phyloP scores from a whole-genome alignment of 352 stramenopile species.

The Phytopythium helicoides region DNA sequence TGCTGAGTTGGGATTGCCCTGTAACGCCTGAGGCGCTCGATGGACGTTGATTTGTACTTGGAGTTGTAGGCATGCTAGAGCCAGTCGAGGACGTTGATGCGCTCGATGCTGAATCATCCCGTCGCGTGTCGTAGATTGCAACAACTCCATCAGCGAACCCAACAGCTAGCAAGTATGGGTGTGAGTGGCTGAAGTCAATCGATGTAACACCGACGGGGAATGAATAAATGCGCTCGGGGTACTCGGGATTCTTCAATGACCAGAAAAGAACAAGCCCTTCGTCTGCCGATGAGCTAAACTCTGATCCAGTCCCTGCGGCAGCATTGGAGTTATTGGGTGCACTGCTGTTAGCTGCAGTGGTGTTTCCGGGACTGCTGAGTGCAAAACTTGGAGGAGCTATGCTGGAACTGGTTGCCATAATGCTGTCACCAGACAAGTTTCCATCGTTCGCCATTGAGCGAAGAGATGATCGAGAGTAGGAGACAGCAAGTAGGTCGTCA shows the following conservation, averaged over 20 bases:
- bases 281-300: conserved; percentile 4
- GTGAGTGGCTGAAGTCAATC: conserved; percentile 84
- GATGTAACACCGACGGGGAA: conserved; percentile 77
- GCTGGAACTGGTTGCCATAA: no score
- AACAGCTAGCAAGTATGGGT: conserved; percentile 89
- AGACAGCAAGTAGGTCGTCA: conserved; percentile 89
- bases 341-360: not conserved
- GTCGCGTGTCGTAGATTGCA: conserved; percentile 89
- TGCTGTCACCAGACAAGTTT: no score
- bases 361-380: conserved; percentile 5
- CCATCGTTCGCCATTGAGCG: not conserved
- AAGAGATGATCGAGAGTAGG: conserved; percentile 50
- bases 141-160: conserved; percentile 90
- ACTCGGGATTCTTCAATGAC: conserved; percentile 92
- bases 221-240: conserved; percentile 87
- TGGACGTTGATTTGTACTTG: not conserved
- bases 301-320: not conserved
- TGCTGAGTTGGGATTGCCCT: not conserved
- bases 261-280: conserved; percentile 92
- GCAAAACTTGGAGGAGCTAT: conserved; percentile 1
- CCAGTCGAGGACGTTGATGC: conserved; percentile 5
- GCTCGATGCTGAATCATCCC: conserved; percentile 32
- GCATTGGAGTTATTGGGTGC: not conserved
- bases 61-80: not conserved
- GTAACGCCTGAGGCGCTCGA: not conserved